Evolutionary conservation across 2,329 filamentous ascomycete species (phyloP), one percentile per base, ranked within the genome.

Genomic region (Fusarium ambrosium): DNA sequence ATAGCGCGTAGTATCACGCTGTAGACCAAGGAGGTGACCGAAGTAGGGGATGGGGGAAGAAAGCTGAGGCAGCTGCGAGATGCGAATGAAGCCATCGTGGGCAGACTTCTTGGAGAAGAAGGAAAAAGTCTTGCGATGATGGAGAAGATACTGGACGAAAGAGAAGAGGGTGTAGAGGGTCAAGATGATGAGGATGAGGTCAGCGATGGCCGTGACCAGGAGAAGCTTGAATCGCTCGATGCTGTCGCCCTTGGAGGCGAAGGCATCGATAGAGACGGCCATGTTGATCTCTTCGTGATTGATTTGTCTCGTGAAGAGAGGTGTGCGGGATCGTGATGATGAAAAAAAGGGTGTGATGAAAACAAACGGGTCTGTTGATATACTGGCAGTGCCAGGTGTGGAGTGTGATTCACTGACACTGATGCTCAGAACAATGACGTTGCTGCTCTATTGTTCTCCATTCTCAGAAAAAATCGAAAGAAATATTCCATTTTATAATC

Each of bases 11-110:
- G 77, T 80, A 53, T 79, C 70, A 3, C 69, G 71, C 29, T 73
- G 75, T 9, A 80, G 71, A 0, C 74, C 73, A 36, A 79, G 65
- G 32, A 79, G 71, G 36, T 80, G 79, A 6, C 79, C 79, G 9
- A 80, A 20, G 64, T 69, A 79, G 8, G 79, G 79, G 51, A 80
- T 66, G 13, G 69, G 6, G 3, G 76, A 69, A 2, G 74, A 70
- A 1, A 80, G 63, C 14, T 69, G 72, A 2, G 77, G 79, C 4
- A 79, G 65, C 11, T 71, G 53, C n/a, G 75, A 75, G 34, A 77
- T 63, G n/a, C 68, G 72, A 48, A 74, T 62, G 16, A 61, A 59
- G 1, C 67, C 69, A 45, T 63, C 24, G 11, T 24, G 53, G 5
- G 56, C 36, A 2, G 63, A 27, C 11, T 69, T 74, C 24, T 77